Conservation (phyloP, 768 basidiomycete genomes). For the Pleurotus djamor region DNA sequence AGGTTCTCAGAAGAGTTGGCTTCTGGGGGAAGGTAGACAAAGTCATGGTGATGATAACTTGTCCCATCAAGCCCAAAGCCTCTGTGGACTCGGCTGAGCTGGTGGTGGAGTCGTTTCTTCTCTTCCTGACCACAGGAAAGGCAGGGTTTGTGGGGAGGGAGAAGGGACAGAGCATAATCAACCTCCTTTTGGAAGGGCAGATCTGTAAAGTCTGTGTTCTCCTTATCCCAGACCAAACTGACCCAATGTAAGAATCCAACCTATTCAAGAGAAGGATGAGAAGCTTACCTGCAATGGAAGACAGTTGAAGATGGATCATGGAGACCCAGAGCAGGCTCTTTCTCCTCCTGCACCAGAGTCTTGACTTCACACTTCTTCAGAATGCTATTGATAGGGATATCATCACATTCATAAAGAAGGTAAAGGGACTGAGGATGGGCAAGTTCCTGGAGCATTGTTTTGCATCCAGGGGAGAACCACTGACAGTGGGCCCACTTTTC, state of each 20-base stretch:
- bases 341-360: conserved; percentile 34
- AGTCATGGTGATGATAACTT: conserved; percentile 58
- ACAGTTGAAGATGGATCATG: conserved; percentile 35
- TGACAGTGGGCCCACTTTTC: conserved; percentile 65
- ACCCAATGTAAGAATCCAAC: background rate
- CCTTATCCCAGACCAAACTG: conserved; percentile 53
- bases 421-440: conserved; percentile 63
- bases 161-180: conserved; percentile 21
- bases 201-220: conserved; percentile 42
- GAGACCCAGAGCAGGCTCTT: conserved; percentile 41
- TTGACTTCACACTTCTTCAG: conserved; percentile 54
- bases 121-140: conserved; percentile 42
- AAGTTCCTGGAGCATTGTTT: conserved; percentile 64
- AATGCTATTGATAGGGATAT: conserved; percentile 53
- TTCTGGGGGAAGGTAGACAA: conserved; percentile 50
- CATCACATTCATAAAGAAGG: conserved; percentile 53
- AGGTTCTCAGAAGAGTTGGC: conserved; percentile 10
- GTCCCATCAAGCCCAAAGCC: conserved; percentile 37
- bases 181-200: conserved; percentile 32
- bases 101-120: conserved; percentile 18
- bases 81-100: conserved; percentile 23
- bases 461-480: conserved; percentile 67
- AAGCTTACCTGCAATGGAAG: conserved; percentile 57
- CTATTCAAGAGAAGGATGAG: background rate
- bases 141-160: conserved; percentile 37